phyloP scores from a whole-genome alignment of 169 alveolate species.

The Besnoitia besnoiti region DNA sequence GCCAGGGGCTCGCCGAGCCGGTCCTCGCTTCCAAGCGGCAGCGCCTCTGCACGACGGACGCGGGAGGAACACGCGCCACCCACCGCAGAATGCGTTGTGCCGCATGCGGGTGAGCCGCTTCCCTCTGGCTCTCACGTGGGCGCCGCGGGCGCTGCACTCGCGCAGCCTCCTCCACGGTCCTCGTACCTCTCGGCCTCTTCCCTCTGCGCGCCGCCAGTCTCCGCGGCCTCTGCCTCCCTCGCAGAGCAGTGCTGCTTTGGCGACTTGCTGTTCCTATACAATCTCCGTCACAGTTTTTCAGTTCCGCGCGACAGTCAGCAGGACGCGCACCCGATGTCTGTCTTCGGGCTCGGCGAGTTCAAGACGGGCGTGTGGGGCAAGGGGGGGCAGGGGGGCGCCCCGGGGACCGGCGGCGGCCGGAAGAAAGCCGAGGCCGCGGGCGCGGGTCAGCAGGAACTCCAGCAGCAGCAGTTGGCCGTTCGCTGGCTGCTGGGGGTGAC shows the following conservation, averaged over 20 bases:
- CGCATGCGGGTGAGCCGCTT: too few species aligned
- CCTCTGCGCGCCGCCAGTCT: not conserved
- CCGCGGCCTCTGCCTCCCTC: not conserved
- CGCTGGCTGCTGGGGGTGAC: constrained; percentile 14
- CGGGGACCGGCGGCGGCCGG: not conserved
- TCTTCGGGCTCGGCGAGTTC: constrained; percentile 60
- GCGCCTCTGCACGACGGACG: too few species aligned
- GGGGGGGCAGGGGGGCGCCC: constrained; percentile 23
- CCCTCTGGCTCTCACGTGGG: too few species aligned
- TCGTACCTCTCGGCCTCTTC: too few species aligned
- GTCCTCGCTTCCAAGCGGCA: too few species aligned
- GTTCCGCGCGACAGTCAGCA: constrained; percentile 46
- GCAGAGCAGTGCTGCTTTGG: constrained; percentile 58
- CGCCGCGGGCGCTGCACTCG: too few species aligned
- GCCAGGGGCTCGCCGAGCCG: too few species aligned
- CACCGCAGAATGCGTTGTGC: too few species aligned
- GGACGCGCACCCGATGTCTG: constrained; percentile 51
- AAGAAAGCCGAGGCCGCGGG: not conserved
- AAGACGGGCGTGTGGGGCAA: constrained; percentile 65
- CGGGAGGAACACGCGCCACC: too few species aligned
- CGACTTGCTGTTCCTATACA: constrained; percentile 45
- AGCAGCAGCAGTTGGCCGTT: constrained; percentile 31
- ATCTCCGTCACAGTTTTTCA: constrained; percentile 47
- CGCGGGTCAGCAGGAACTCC: constrained; percentile 31
- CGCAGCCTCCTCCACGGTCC: too few species aligned